Evolutionary conservation across 2,329 filamentous ascomycete genomes (phyloP).

Genomic region (Cercospora nicotianae): DNA sequence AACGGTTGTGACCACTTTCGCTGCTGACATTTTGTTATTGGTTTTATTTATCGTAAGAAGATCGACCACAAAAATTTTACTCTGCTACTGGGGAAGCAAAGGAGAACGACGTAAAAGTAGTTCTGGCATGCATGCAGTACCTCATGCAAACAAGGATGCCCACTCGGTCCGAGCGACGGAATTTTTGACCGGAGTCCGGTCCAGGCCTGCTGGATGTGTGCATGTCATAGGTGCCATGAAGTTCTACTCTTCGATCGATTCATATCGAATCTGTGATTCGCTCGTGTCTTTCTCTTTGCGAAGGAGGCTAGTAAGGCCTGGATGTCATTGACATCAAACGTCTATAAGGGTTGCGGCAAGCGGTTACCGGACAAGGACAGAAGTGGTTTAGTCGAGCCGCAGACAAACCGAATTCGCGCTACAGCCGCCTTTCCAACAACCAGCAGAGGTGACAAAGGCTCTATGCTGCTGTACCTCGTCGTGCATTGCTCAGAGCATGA

Average conservation of each 20-base stretch:
- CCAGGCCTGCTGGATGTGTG: background rate
- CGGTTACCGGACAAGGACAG: background rate
- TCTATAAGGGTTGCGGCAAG: background rate
- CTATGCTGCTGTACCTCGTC: no score
- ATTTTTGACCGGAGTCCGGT: background rate
- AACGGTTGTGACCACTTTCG: background rate
- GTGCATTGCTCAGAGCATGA: no score
- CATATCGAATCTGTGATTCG: background rate
- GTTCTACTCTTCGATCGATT: background rate
- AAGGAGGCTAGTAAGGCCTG: background rate
- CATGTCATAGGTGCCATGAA: background rate
- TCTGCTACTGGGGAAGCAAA: background rate
- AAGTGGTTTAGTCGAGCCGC: no score
- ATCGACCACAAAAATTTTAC: background rate
- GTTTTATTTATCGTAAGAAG: background rate
- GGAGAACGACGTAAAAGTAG: background rate
- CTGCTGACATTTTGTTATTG: background rate
- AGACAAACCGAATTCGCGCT: no score
- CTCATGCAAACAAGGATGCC: background rate
- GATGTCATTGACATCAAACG: background rate
- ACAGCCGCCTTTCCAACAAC: no score
- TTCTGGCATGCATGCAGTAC: background rate
- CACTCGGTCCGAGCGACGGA: slow-evolving; percentile 9
- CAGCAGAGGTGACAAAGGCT: no score
- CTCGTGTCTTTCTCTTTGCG: background rate